Conservation (phyloP, 495 filamentous ascomycete species). For the Pyrenula massariospora region DNA sequence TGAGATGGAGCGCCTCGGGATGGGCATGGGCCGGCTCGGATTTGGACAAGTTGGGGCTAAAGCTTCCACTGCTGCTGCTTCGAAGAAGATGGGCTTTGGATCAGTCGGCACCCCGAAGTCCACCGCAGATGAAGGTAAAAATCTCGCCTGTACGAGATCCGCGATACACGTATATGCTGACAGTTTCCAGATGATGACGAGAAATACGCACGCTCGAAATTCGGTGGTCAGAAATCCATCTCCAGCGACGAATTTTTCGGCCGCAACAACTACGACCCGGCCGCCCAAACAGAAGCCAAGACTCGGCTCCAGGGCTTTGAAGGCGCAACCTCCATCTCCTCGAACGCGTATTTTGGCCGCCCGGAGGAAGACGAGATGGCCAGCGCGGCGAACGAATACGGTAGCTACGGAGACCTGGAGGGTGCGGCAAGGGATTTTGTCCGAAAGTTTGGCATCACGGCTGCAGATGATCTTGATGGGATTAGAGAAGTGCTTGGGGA, state of each 20-base stretch:
- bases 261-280: slow-evolving; percentile 72
- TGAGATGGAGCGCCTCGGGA: slow-evolving; percentile 81
- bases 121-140: slow-evolving; percentile 61
- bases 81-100: slow-evolving; percentile 82
- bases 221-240: slow-evolving; percentile 88
- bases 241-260: slow-evolving; percentile 98
- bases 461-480: slow-evolving; percentile 90
- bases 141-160: too few species aligned
- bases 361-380: slow-evolving; percentile 51
- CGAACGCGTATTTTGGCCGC: slow-evolving; percentile 92
- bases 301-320: slow-evolving; percentile 81
- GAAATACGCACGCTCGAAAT: slow-evolving; percentile 66
- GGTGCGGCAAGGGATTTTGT: slow-evolving; percentile 89
- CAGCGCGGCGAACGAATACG: slow-evolving; percentile 39
- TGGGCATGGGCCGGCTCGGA: slow-evolving; percentile 78
- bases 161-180: neutral
- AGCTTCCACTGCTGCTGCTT: slow-evolving; percentile 39
- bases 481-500: slow-evolving; percentile 70
- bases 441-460: slow-evolving; percentile 85
- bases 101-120: slow-evolving; percentile 58
- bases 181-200: slow-evolving; percentile 54
- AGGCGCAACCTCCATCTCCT: slow-evolving; percentile 82
- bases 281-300: slow-evolving; percentile 75
- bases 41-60: slow-evolving; percentile 81
- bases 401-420: slow-evolving; percentile 73